Percentiles rank a stretch among this genome's conserved stretches.
Conservation (phyloP, 176 grass and related monocot species). For the Lolium perenne region DNA sequence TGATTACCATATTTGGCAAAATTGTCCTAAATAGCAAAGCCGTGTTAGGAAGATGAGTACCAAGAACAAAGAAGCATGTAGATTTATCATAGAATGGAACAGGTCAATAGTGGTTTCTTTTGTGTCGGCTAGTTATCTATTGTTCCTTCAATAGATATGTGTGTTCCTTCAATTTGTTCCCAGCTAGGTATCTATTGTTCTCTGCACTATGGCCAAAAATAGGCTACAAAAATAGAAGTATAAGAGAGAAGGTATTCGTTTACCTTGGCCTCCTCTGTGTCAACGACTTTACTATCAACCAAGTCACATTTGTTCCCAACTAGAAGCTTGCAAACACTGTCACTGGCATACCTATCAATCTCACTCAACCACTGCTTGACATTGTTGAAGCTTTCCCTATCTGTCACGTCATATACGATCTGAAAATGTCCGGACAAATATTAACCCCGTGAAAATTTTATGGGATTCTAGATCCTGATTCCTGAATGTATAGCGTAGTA, state of each 20-base stretch:
- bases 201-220: neutral
- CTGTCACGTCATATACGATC: slow-evolving; percentile 94
- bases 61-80: neutral
- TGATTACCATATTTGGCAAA: neutral
- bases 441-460: neutral
- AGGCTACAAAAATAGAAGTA: neutral
- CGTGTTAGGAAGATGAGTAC: neutral
- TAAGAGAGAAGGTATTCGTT: neutral
- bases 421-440: slow-evolving; percentile 35
- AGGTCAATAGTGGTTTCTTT: neutral
- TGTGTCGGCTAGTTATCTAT: neutral
- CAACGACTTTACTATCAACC: slow-evolving; percentile 83
- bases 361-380: slow-evolving; percentile 93
- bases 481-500: neutral
- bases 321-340: slow-evolving; percentile 94
- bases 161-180: neutral
- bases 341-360: slow-evolving; percentile 97
- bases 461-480: neutral
- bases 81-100: neutral
- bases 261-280: slow-evolving; percentile 89
- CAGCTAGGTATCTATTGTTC: neutral
- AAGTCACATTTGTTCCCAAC: slow-evolving; percentile 96
- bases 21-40: neutral
- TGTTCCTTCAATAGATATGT: neutral
- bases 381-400: slow-evolving; percentile 91